Conservation (phyloP, 306 rosid species). For the Prunus padus region DNA sequence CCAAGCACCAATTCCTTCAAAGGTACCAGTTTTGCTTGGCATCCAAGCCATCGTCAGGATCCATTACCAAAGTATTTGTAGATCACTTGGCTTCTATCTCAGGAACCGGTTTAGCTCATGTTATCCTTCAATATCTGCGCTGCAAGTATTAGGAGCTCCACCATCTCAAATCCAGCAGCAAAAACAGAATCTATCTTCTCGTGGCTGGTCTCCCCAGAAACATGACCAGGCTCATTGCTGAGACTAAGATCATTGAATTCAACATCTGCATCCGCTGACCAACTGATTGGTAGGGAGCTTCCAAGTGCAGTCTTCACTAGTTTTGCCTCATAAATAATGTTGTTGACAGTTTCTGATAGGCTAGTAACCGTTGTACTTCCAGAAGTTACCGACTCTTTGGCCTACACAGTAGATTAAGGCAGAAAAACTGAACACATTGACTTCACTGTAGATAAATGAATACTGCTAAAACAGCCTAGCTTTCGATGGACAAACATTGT, state of each 20-base stretch:
- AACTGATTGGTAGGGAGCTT: conserved; percentile 85
- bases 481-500: neutral
- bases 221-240: conserved; percentile 29
- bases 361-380: conserved; percentile 38
- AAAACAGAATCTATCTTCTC: conserved; percentile 72
- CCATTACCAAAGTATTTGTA: neutral
- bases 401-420: conserved; percentile 44
- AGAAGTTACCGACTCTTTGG: conserved; percentile 45
- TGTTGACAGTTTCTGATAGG: conserved; percentile 46
- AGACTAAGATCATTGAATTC: conserved; percentile 30
- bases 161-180: conserved; percentile 95
- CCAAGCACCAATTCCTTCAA: neutral
- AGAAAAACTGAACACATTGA: neutral
- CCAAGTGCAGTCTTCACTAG: conserved; percentile 87
- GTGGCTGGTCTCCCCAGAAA: conserved; percentile 32
- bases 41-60: neutral
- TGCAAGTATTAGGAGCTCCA: conserved; percentile 77
- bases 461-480: neutral
- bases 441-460: neutral
- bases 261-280: conserved; percentile 66
- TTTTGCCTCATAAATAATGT: conserved; percentile 64
- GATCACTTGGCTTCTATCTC: conserved; percentile 5
- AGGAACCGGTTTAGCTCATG: conserved; percentile 24
- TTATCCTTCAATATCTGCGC: conserved; percentile 63
- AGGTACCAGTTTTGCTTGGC: neutral